Conservation (phyloP, 495 filamentous ascomycete genomes). For the Penicillium egyptiacum region DNA sequence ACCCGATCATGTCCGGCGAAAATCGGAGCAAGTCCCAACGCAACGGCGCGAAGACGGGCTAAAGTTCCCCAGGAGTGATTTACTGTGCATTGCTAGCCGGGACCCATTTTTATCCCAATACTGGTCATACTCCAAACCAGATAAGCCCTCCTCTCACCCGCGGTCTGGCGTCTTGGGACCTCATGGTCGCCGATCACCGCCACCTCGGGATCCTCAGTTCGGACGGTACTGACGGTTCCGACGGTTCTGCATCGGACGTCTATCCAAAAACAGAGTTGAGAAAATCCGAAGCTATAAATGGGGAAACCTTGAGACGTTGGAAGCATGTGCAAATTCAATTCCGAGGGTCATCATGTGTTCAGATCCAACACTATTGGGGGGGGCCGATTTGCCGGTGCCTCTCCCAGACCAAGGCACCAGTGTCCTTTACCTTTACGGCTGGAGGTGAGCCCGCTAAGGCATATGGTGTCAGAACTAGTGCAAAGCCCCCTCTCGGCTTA, state of each 20-base stretch:
- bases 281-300: not conserved
- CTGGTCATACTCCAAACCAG: constrained; percentile 11
- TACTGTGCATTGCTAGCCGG: not conserved
- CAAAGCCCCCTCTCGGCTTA: constrained; percentile 13
- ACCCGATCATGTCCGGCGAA: not conserved
- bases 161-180: not conserved
- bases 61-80: constrained; percentile 5
- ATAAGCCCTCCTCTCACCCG: constrained; percentile 9
- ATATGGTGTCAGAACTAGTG: constrained; percentile 25
- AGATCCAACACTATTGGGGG: constrained; percentile 1
- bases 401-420: not conserved
- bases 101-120: not conserved
- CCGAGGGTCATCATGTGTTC: constrained; percentile 1
- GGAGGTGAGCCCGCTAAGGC: constrained; percentile 18
- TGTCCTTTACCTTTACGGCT: not conserved
- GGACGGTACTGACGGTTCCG: not conserved
- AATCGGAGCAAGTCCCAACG: not conserved
- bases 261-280: not conserved
- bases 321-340: too few relatives aligned
- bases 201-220: constrained; percentile 7
- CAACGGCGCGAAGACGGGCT: constrained; percentile 1
- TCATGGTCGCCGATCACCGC: constrained; percentile 21
- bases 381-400: not conserved
- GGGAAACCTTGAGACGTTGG: too few relatives aligned
- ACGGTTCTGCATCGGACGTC: not conserved